Base-by-base conservation (phyloP, 495 filamentous ascomycete genomes). In the Penicillium maclennaniae region DNA sequence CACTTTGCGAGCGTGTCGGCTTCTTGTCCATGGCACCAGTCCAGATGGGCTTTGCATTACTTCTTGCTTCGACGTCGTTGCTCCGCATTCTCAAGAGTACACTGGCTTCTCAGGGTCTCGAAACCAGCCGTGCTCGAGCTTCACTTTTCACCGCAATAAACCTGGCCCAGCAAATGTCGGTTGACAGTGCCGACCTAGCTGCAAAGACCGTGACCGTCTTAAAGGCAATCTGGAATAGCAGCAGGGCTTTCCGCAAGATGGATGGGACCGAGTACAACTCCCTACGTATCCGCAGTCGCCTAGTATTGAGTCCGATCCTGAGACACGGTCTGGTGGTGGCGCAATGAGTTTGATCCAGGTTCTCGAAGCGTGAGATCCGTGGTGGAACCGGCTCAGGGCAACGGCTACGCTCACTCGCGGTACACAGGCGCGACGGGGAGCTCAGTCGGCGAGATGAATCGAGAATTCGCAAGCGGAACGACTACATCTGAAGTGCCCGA, bases 321-420 rank as follows among this genome's bases (percentile, higher is more conserved):
- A n/a, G 77, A 79, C 55, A 53, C 70, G 17, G 61, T 77, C 6
- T 77, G 74, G 73, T 79, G 76, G 76, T 79, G 72, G 73, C 65
- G 71, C 16, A 72, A 77, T 50, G 76, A 79, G 50, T 76, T 69
- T 43, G 71, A 72, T 43, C 59, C 65, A 5, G 64, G 67, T 12
- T 56, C 61, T 15, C 59, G 67, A 21, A 15, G 41, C 10, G 45
- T 51, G 40, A 34, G 47, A 9, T 42, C 51, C 14, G 49, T 55
- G 0, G 46, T 47, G 6, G 65, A 60, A 6, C 51, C 47, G 8
- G 17, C 45, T 7, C 63, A 62, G 17, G 61, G 63, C 57, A 58
- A 26, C 38, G 43, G 48, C 10, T 50, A 41, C 42, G 19, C 26
- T 27, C 47, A n/a, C 20, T 49, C 47, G 37, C 51, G 45, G 9